These are phyloP conservation scores for Chloroidium sp. DNA, from an alignment of 163 green algal species.

Conservation along the genomic window DNA sequence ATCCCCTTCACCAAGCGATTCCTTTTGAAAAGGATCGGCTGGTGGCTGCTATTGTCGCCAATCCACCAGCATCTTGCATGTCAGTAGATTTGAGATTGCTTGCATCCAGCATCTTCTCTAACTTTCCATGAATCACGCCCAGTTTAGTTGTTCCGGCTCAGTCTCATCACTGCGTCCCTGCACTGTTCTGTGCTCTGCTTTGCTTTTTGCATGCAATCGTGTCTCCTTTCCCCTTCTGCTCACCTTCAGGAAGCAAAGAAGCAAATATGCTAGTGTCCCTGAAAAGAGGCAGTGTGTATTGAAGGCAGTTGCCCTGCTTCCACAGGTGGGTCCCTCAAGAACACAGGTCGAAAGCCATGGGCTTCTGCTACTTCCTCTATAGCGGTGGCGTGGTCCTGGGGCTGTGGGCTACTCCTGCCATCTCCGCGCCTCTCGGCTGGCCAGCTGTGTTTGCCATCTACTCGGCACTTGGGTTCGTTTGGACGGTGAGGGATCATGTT, in stretches of 20 bases:
- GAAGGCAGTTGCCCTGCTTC: neutral
- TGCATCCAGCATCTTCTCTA: too few relatives aligned
- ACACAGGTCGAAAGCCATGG: slow-evolving; percentile 24
- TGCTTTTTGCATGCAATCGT: neutral
- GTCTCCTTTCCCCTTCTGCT: neutral
- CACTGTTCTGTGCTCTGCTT: too few relatives aligned
- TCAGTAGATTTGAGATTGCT: too few relatives aligned
- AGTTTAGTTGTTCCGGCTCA: too few relatives aligned
- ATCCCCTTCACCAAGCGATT: too few relatives aligned
- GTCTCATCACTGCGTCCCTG: too few relatives aligned
- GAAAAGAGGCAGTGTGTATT: neutral
- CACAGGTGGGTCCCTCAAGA: slow-evolving; percentile 32
- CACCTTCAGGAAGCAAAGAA: too few relatives aligned
- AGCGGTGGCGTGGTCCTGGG: slow-evolving; percentile 51
- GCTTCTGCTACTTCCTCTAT: slow-evolving; percentile 48
- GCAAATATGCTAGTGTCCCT: too few relatives aligned
- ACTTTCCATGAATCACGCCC: too few relatives aligned
- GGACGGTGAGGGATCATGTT: slow-evolving; percentile 10
- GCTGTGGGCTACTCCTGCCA: slow-evolving; percentile 30
- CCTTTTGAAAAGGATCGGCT: too few relatives aligned
- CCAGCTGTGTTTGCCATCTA: slow-evolving; percentile 32
- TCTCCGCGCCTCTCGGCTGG: slow-evolving; percentile 34
- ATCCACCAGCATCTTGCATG: too few relatives aligned
- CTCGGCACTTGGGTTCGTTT: slow-evolving; percentile 26
- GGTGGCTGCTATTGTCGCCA: too few relatives aligned